Evolutionary conservation across 768 basidiomycete genomes (phyloP).

Genomic region (Myochromella boudieri): DNA sequence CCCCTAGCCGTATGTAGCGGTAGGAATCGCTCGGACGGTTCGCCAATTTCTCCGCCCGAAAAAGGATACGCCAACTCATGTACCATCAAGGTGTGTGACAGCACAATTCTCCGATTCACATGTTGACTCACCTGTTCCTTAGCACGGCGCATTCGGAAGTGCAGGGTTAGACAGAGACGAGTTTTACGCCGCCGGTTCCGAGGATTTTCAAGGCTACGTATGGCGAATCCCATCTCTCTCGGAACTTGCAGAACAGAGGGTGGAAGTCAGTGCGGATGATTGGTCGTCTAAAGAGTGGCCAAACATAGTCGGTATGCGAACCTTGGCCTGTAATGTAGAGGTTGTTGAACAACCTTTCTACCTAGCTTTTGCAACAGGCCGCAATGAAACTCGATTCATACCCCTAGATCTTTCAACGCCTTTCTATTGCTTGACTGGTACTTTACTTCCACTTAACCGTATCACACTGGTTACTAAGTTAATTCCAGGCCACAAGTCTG

Average conservation of each 20-base stretch:
- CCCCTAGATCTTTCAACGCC: slow-evolving; percentile 68
- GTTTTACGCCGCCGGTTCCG: slow-evolving; percentile 76
- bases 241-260: slow-evolving; percentile 44
- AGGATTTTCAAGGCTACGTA: slow-evolving; percentile 78
- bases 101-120: background rate
- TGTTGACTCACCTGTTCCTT: slow-evolving; percentile 4
- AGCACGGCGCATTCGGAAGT: slow-evolving; percentile 81
- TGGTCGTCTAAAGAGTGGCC: slow-evolving; percentile 40
- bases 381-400: slow-evolving; percentile 43
- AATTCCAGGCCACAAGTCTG: slow-evolving; percentile 64
- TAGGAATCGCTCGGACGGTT: slow-evolving; percentile 54
- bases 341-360: background rate
- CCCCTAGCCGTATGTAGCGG: slow-evolving; percentile 73
- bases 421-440: slow-evolving; percentile 58
- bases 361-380: slow-evolving; percentile 47
- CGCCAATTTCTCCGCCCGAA: slow-evolving; percentile 41
- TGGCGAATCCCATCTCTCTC: slow-evolving; percentile 67
- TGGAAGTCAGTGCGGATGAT: slow-evolving; percentile 40
- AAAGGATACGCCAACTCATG: slow-evolving; percentile 69
- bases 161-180: slow-evolving; percentile 49
- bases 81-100: slow-evolving; percentile 70
- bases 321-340: slow-evolving; percentile 2
- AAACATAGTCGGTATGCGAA: slow-evolving; percentile 36
- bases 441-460: background rate
- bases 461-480: background rate